These are phyloP conservation scores for Eucalyptus marginata DNA, from an alignment of 345 rosid species.

Conservation along the genomic window DNA sequence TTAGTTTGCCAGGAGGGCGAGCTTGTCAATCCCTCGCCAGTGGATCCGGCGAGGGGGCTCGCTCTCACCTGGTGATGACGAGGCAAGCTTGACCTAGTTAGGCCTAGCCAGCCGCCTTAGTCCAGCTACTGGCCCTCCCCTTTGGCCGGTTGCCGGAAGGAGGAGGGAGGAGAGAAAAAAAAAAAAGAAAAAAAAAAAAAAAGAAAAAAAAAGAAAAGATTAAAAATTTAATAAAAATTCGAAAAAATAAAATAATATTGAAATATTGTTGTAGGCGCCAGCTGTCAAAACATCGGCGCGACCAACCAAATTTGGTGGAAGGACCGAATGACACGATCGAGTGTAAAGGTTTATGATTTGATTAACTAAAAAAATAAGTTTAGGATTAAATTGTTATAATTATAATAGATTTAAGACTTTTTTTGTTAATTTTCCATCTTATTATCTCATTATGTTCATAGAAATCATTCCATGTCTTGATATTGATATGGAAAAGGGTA, in stretches of 20 bases:
- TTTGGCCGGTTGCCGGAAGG: rapidly evolving
- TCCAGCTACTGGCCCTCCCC: rapidly evolving
- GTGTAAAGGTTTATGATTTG: rapidly evolving
- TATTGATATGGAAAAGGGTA: not conserved
- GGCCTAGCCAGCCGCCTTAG: rapidly evolving
- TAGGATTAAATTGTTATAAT: rapidly evolving
- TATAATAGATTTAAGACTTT: rapidly evolving
- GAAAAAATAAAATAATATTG: too few species aligned
- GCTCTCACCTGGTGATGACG: rapidly evolving
- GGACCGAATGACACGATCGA: rapidly evolving
- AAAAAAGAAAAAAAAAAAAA: rapidly evolving
- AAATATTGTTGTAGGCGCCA: rapidly evolving
- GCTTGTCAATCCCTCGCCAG: too few species aligned
- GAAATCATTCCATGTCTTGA: not conserved
- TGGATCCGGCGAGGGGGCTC: too few species aligned
- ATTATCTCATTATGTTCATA: not conserved
- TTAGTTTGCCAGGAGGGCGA: conserved; percentile 20
- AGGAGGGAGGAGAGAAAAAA: too few species aligned
- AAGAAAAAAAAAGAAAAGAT: too few species aligned
- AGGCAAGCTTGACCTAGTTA: too few species aligned
- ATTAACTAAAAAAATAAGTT: rapidly evolving
- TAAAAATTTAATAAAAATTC: too few species aligned
- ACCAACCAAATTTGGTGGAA: rapidly evolving
- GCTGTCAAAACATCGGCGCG: rapidly evolving
- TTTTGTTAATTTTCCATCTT: not conserved